Evolutionary conservation across 306 rosid species (phyloP), one percentile per base, ranked within the genome.

Genomic region (Casuarina equisetifolia): DNA sequence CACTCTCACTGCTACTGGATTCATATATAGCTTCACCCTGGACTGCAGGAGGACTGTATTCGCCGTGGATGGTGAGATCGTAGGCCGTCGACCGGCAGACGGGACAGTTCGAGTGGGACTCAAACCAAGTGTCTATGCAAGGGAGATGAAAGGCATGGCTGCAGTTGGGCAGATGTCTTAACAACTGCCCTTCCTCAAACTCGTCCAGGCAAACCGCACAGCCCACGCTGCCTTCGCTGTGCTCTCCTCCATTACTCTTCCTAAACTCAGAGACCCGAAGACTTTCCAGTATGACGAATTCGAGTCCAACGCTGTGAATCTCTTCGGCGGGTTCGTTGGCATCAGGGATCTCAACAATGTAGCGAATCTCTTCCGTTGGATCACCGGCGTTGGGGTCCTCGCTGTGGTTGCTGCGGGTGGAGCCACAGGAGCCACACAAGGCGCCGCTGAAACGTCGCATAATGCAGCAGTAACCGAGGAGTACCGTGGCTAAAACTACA

Each of bases 191-290:
- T 78, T 88, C 90, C 70, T 91, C 87, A 46, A 85, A 86, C 72
- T 89, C 94, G 4, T 81, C 94, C 36, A 88, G 71, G 75, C 93
- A 90, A 76, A 88, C 84, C 5, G 88, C 82, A 51, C 91, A 87
- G 6, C 86, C 92, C 45, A 5, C 73, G 49, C 66, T 74, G 19
- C 44, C 78, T 16, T 53, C 6, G 63, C 12, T 80, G 13, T 62
- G 25, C 55, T 76, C 79, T 15, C 35, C 88, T 73, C 55, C 82
- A 1, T 62, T 87, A 48, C 64, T 84, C 64, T 82, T 76, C 88
- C 82, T 78, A 51, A 84, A 90, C 78, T 77, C 82, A 35, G 77
- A 69, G 8, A 69, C 36, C 0, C 86, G 93, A 36, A 90, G 83
- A 70, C 85, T 64, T 9, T 62, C 3, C 0, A 78, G 64, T 38